Evolutionary conservation across 108 stramenopile genomes (phyloP).

Genomic region (Nitzschia inconspicua): DNA sequence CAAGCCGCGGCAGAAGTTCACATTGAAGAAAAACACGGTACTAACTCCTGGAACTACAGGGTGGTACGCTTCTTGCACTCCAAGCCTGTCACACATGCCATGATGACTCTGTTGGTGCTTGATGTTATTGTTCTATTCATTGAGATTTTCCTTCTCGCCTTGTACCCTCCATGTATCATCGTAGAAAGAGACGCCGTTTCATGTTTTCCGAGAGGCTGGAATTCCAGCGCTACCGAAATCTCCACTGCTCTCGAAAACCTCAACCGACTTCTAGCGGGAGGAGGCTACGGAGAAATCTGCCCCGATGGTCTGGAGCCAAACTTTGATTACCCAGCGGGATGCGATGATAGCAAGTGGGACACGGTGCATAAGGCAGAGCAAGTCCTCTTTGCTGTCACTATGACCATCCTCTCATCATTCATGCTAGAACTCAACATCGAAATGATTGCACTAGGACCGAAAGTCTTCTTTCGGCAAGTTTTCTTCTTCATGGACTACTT

Average conservation of each 20-base stretch:
- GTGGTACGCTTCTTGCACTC: conserved; percentile 32
- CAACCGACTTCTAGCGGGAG: not conserved
- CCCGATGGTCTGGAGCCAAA: conserved; percentile 12
- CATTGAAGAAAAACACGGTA: conserved; percentile 30
- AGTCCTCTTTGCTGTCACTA: conserved; percentile 28
- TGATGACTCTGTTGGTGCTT: conserved; percentile 40
- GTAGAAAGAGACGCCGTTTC: conserved; percentile 53
- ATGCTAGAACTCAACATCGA: conserved; percentile 32
- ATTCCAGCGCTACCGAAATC: no score
- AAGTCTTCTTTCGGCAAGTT: conserved; percentile 41
- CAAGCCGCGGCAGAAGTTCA: conserved; percentile 3
- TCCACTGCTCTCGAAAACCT: no score
- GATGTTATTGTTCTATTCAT: conserved; percentile 57
- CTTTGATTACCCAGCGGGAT: conserved; percentile 12
- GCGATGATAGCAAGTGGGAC: conserved; percentile 39
- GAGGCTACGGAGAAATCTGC: conserved; percentile 10
- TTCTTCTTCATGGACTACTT: conserved; percentile 50
- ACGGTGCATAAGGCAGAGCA: conserved; percentile 29
- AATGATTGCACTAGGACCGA: conserved; percentile 33
- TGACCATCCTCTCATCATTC: conserved; percentile 36
- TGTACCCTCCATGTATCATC: conserved; percentile 41
- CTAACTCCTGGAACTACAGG: conserved; percentile 34
- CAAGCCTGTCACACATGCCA: conserved; percentile 19
- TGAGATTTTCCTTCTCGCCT: conserved; percentile 39
- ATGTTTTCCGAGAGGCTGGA: conserved; percentile 29